Conservation (phyloP, 768 basidiomycete species). For the Boletellus ananas region DNA sequence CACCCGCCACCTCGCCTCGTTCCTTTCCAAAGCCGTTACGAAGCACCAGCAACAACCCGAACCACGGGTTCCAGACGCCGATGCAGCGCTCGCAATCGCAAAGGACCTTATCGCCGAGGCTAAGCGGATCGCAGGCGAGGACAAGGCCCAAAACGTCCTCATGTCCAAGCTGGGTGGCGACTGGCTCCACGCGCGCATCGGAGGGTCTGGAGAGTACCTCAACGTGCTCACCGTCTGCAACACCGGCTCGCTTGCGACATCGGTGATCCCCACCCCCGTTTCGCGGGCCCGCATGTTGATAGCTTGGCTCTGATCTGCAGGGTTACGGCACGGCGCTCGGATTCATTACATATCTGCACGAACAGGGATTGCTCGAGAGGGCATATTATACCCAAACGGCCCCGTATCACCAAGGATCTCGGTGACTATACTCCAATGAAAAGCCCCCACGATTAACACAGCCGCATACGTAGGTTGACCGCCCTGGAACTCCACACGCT, state of each 20-base stretch:
- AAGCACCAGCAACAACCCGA: conserved; percentile 16
- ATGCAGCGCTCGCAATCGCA: conserved; percentile 45
- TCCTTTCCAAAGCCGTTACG: conserved; percentile 32
- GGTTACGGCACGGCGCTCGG: conserved; percentile 96
- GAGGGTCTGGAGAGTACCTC: conserved; percentile 43
- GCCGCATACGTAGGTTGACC: conserved; percentile 57
- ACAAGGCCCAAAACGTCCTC: conserved; percentile 77
- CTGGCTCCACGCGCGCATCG: conserved; percentile 59
- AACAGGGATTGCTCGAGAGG: conserved; percentile 67
- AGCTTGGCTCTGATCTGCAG: conserved; percentile 37
- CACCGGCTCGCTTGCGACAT: conserved; percentile 94
- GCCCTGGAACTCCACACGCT: conserved; percentile 85
- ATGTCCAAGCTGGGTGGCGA: conserved; percentile 86
- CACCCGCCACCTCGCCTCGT: conserved; percentile 61
- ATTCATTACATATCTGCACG: conserved; percentile 85
- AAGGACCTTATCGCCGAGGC: conserved; percentile 68
- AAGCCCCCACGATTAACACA: neutral
- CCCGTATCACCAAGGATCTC: conserved; percentile 91
- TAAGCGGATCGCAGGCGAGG: conserved; percentile 74
- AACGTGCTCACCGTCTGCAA: conserved; percentile 95
- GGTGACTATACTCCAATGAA: conserved; percentile 35
- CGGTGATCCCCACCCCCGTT: conserved; percentile 40
- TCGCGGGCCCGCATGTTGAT: conserved; percentile 1
- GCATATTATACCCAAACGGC: conserved; percentile 94
- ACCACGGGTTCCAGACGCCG: conserved; percentile 19